Evolutionary conservation across 2,329 filamentous ascomycete genomes (phyloP), one percentile per base, ranked within the genome.

Genomic region (Epichloe amarillans): DNA sequence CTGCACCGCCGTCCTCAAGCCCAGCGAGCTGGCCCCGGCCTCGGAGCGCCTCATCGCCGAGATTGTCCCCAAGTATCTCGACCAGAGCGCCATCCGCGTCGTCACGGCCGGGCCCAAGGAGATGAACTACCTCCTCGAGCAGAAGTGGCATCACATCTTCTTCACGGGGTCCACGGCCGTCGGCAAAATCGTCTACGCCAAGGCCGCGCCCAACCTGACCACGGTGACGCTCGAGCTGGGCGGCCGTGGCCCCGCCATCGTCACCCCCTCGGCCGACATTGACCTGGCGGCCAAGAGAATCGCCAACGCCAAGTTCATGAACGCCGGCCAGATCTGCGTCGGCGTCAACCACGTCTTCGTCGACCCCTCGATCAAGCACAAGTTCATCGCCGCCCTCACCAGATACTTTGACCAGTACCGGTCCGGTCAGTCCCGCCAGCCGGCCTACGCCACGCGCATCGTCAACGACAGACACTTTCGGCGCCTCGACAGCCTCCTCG

Each of bases 201-300:
- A 70, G 4, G 71, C 72, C 3, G 70, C 71, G 3, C 69, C 68
- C 40, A 57, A 72, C 52, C 62, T 75, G n/a, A 73, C 72, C 0
- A 68, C 70, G 0, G 62, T 64, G 1, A 65, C 66, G 0, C 61
- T 75, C 2, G 72, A 75, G 53, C 60, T 75, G 1, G 72, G 72
- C 6, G 72, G 72, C 14, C 68, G 70, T 52, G 65, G 61, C 12
- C 72, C 72, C 2, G 70, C 66, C 12, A 69, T 75, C 46, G 66
- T 75, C 5, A 66, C 63, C 1, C 55, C 60, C 19, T 61, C 58
- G 1, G 71, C 72, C 2, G 60, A 75, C 54, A 51, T 73, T 1
- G 65, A 72, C 38, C 58, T 67, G 3, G 64, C 70, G 0, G 71
- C 72, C 2, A 71, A 69, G 52, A 62, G 69, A 17, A 67, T 75